Conservation (phyloP, 1,284 basidiomycete genomes). For the Ustilago cynodontis region DNA sequence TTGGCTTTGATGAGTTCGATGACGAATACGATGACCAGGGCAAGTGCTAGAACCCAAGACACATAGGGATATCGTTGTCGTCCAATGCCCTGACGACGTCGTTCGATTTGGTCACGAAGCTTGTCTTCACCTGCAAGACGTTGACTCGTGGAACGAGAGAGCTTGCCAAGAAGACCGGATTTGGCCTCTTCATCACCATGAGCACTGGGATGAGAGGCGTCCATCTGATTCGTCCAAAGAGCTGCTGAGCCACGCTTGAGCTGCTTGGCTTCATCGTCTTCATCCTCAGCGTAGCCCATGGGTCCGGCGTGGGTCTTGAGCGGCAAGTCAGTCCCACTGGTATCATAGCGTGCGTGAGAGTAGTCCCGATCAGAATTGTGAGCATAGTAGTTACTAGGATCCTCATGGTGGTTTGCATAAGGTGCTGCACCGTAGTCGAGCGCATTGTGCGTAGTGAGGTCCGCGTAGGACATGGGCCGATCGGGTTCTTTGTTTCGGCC, state of each 20-base stretch:
- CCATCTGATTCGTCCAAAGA: constrained; percentile 43
- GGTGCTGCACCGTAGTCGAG: neutral
- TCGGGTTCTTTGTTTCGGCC: constrained; percentile 32
- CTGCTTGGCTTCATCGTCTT: constrained; percentile 62
- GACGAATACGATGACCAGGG: constrained; percentile 75
- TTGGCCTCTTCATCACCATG: constrained; percentile 39
- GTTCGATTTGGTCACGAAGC: constrained; percentile 64
- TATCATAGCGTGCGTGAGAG: constrained; percentile 27
- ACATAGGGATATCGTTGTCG: constrained; percentile 82
- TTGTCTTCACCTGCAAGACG: constrained; percentile 39
- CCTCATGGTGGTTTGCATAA: constrained; percentile 19
- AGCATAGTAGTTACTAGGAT: constrained; percentile 25
- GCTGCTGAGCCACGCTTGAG: constrained; percentile 41
- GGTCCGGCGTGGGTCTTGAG: constrained; percentile 43
- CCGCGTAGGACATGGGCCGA: constrained; percentile 4
- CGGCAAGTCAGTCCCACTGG: constrained; percentile 51
- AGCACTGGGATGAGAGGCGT: constrained; percentile 8
- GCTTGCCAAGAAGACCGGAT: constrained; percentile 38
- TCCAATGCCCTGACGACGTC: constrained; percentile 79
- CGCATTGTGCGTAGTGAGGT: constrained; percentile 12
- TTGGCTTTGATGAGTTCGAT: constrained; percentile 67
- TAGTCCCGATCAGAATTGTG: constrained; percentile 14
- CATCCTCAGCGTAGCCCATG: constrained; percentile 67
- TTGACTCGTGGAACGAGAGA: constrained; percentile 20
- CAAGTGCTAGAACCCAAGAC: constrained; percentile 72